Evolutionary conservation across 768 basidiomycete genomes (phyloP).

Genomic region (Boletus edulis): DNA sequence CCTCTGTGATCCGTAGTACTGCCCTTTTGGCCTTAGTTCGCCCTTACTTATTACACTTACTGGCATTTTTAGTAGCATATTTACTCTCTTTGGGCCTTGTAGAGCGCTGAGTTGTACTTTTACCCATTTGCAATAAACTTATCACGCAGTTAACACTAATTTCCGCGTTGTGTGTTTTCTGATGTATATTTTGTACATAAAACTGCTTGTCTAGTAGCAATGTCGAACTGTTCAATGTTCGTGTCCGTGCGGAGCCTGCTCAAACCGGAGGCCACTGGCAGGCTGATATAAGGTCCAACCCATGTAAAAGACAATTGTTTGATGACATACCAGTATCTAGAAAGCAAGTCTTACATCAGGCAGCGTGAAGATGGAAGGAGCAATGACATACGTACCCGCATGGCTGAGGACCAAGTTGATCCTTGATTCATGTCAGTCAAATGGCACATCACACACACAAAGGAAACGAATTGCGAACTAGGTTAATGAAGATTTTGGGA

Average conservation of each 20-base stretch:
- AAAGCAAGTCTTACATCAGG: constrained; percentile 10
- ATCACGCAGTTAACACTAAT: constrained; percentile 14
- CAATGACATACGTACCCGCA: constrained; percentile 72
- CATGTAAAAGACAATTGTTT: neutral
- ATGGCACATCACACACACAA: neutral
- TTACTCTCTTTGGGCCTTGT: constrained; percentile 28
- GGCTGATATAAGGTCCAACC: neutral
- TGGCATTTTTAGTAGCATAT: constrained; percentile 33
- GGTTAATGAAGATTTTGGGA: constrained; percentile 94
- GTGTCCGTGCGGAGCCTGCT: constrained; percentile 75
- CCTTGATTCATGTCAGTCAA: constrained; percentile 42
- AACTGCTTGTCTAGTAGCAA: neutral
- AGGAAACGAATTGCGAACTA: constrained; percentile 51
- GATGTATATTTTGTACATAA: constrained; percentile 12
- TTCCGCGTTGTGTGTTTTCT: constrained; percentile 5
- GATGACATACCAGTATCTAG: constrained; percentile 47
- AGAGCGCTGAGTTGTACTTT: constrained; percentile 33
- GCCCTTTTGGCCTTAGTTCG: constrained; percentile 17
- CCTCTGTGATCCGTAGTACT: constrained; percentile 15
- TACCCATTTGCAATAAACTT: constrained; percentile 28
- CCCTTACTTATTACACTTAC: constrained; percentile 31
- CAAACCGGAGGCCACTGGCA: constrained; percentile 81
- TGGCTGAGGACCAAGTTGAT: constrained; percentile 81
- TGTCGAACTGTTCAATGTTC: constrained; percentile 24
- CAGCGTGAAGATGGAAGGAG: constrained; percentile 1